Evolutionary conservation across 2,329 filamentous ascomycete species (phyloP).

Genomic region (Beauveria medogensis): DNA sequence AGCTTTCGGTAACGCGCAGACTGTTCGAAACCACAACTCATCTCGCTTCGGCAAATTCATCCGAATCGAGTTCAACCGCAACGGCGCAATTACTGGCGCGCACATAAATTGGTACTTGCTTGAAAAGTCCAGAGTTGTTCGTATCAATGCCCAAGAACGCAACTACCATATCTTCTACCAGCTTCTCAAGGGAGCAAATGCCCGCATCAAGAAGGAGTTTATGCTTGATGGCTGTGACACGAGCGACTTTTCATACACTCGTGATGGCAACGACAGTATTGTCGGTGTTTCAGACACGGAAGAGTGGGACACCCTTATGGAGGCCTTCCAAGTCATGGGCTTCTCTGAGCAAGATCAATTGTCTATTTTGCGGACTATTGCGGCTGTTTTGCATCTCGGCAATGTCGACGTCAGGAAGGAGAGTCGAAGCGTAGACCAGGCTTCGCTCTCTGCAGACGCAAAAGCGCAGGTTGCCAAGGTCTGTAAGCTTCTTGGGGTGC

Average conservation of each 20-base stretch:
- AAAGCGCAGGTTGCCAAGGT: conserved; percentile 68
- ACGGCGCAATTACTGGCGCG: conserved; percentile 85
- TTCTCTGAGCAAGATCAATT: conserved; percentile 79
- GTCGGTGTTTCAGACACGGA: conserved; percentile 80
- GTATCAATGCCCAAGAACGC: conserved; percentile 76
- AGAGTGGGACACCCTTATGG: conserved; percentile 84
- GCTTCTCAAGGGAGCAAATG: conserved; percentile 74
- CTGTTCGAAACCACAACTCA: conserved; percentile 95
- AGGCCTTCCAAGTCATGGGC: conserved; percentile 91
- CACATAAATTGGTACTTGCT: conserved; percentile 98
- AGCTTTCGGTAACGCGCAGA: conserved; percentile 96
- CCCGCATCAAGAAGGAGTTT: conserved; percentile 65
- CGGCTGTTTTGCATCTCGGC: conserved; percentile 85
- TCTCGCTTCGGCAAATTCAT: conserved; percentile 99
- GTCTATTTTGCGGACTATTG: conserved; percentile 77
- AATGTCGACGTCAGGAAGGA: conserved; percentile 88
- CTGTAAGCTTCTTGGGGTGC: conserved; percentile 77
- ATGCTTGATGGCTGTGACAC: conserved; percentile 67
- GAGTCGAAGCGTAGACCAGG: conserved; percentile 84
- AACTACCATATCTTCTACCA: conserved; percentile 99
- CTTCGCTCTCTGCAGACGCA: conserved; percentile 68
- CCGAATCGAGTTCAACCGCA: conserved; percentile 83
- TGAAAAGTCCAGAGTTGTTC: conserved; percentile 95
- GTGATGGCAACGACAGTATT: conserved; percentile 85
- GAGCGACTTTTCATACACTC: conserved; percentile 86